These are phyloP conservation scores for Xylaria venustula DNA, from an alignment of 495 filamentous ascomycete genomes.

Conservation along the genomic window DNA sequence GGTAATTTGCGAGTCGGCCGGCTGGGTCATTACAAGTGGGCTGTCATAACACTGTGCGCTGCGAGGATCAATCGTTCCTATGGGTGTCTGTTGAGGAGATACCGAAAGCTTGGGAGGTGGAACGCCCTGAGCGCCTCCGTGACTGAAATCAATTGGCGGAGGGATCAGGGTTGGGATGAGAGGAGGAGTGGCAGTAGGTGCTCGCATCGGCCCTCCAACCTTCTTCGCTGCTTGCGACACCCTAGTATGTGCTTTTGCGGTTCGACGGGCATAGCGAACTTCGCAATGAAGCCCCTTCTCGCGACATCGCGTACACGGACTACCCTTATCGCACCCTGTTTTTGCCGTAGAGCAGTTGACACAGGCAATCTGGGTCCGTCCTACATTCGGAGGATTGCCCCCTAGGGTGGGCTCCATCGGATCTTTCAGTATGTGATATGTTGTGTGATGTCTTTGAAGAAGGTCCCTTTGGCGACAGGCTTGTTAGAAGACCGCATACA, in stretches of 20 bases:
- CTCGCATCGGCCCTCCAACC: too few relatives aligned
- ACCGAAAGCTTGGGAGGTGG: slow-evolving; percentile 23
- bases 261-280: slow-evolving; percentile 54
- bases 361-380: slow-evolving; percentile 55
- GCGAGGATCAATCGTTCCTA: slow-evolving; percentile 26
- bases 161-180: slow-evolving; percentile 11
- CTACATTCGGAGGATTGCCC: slow-evolving; percentile 33
- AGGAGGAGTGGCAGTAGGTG: too few relatives aligned
- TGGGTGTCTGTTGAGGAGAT: slow-evolving; percentile 22
- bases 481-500: slow-evolving; percentile 26
- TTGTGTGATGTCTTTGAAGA: slow-evolving; percentile 55
- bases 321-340: slow-evolving; percentile 67
- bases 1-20: slow-evolving; percentile 31
- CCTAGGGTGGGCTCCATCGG: slow-evolving; percentile 40
- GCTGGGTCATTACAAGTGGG: slow-evolving; percentile 29
- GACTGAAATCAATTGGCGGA: slow-evolving; percentile 41
- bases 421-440: slow-evolving; percentile 47
- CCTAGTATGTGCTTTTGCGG: slow-evolving; percentile 48
- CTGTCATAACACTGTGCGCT: slow-evolving; percentile 25
- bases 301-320: slow-evolving; percentile 56
- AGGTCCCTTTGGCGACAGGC: slow-evolving; percentile 51
- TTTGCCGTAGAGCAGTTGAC: slow-evolving; percentile 60
- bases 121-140: slow-evolving; percentile 18
- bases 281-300: slow-evolving; percentile 57
- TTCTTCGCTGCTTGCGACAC: slow-evolving; percentile 27